Base-by-base conservation (phyloP, 2,329 filamentous ascomycete species). In the Aspergillus tubingensis region DNA sequence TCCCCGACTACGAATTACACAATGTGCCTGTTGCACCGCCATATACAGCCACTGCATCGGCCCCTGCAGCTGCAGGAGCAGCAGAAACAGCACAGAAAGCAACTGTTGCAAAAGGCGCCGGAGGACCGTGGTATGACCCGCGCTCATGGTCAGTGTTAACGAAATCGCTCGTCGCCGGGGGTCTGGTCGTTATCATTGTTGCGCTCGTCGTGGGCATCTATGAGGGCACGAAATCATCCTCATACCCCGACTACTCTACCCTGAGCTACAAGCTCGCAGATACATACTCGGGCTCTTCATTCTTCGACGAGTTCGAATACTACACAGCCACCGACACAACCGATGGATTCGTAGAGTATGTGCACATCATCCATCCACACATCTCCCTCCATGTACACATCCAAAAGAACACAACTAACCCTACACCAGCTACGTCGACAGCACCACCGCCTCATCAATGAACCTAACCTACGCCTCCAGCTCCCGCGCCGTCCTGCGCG, bases 401-500 rank as follows among this genome's bases (percentile, higher is more conserved):
- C 8, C 11, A n/a, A 48, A 27, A 15, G 23, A n/a, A 21, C 15
- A 4, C 11, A 23, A 27, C 30, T 50, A 50, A 32, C 50, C 50
- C 30, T 39, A 39, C 10, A 8, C 15, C 21, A 75, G 66, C 61
- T 83, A 79, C 64, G 79, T 83, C 19, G 73, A 78, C 65, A 66
- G 71, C 48, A 57, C 68, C 1, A 72, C 77, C 2, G 73, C 77
- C 1, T 62, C 53, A 3, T 51, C 54, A 21, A 60, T 75, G 5
- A 90, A 90, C 74, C 80, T 90, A 36, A 90, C 88, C 0, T 85
- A 85, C 66, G 84, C 86, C 5, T 81, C 82, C 1, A 67, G 77
- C 1, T 74, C 76, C 38, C 79, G 83, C 0, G 86, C 86, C 8
- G 67, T 89, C 19, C 70, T 90, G 27, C 80, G 77, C 47, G 87